A percentile compares a stretch with the other conserved stretches of the same genome.
Evolutionary conservation across 768 basidiomycete species (phyloP).

Genomic region (Termitomyces sp.): DNA sequence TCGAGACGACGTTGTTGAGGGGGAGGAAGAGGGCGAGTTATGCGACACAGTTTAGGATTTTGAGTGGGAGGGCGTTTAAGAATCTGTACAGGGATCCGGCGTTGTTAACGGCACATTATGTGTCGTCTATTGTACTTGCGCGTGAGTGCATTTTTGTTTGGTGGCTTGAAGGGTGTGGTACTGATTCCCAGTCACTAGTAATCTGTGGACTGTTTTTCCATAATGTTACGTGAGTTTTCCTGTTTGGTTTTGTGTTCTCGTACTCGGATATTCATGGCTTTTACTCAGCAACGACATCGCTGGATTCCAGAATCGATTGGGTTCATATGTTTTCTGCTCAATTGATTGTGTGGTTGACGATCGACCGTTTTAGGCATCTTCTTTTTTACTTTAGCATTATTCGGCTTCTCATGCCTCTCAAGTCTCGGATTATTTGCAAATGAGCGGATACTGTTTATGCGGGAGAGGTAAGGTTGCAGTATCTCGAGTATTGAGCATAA

Average conservation of each 20-base stretch:
- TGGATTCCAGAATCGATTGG: constrained; percentile 94
- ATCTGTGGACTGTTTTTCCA: constrained; percentile 94
- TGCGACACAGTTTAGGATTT: constrained; percentile 87
- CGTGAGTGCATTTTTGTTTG: constrained; percentile 46
- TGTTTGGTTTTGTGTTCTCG: background rate
- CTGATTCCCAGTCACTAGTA: constrained; percentile 42
- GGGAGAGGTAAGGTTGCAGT: constrained; percentile 69
- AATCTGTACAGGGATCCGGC: constrained; percentile 96
- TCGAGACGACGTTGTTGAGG: constrained; percentile 64
- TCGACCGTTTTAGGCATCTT: constrained; percentile 61
- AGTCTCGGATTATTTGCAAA: constrained; percentile 93
- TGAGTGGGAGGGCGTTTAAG: constrained; percentile 97
- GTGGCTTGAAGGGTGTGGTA: background rate
- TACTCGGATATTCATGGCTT: background rate
- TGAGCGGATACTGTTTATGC: constrained; percentile 94
- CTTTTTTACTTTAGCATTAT: constrained; percentile 95
- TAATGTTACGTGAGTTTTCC: constrained; percentile 61
- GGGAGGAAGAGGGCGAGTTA: constrained; percentile 81
- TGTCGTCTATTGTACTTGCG: constrained; percentile 79
- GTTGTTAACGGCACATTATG: constrained; percentile 86
- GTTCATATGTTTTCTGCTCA: constrained; percentile 6
- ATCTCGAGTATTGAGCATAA: background rate
- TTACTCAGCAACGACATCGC: constrained; percentile 79
- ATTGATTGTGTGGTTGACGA: background rate
- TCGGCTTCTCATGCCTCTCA: constrained; percentile 95